Base-by-base conservation (phyloP, 805 yeast species). In the Kluyveromyces wickerhamii region DNA sequence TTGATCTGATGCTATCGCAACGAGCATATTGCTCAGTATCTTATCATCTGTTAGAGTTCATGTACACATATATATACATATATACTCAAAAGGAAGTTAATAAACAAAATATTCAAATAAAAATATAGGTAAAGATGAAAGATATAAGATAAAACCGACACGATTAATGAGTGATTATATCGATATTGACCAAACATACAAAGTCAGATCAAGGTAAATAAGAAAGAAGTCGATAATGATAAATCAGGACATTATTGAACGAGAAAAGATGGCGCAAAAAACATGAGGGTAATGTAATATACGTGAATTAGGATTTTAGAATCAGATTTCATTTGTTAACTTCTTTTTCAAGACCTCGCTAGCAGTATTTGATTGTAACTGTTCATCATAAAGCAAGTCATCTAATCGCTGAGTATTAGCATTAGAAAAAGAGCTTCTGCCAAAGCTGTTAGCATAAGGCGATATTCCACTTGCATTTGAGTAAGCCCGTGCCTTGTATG, bases 341-440 rank as follows among this genome's bases (percentile, higher is more conserved):
- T 47, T 47, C 34, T 44, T 40, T 36, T 49, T 43, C 27, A 54
- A 30, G 10, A 52, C 48, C 12, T 44, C 50, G 29, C 52, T 48
- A 10, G 48, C 44, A n/a, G 44, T 45, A 25, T 45, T 51, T 13
- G 43, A 41, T 27, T 51, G 52, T 23, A 54, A 29, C 13, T 41
- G 40, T 10, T 45, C 47, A 25, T 48, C 50, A 26, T 29, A 42
- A 35, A 42, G 32, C 25, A 48, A 34, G 21, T 44, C 43, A 21
- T 47, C 42, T 39, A 27, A 30, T 39, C 23, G 40, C 36, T 29
- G 43, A 21, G 39, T 29, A 14, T 34, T 32, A 23, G 24, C 29
- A 8, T 27, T 20, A 10, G 39, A 32, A 17, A 39, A 18, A 31
- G 28, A 22, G 34, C 32, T 7, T 32, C 40, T 34, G 26, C 30